Percentiles rank a stretch among this genome's conserved stretches.
These are phyloP conservation scores for Pelargonium cotyledonis DNA, from an alignment of 441 rosid species.

Conservation along the genomic window DNA sequence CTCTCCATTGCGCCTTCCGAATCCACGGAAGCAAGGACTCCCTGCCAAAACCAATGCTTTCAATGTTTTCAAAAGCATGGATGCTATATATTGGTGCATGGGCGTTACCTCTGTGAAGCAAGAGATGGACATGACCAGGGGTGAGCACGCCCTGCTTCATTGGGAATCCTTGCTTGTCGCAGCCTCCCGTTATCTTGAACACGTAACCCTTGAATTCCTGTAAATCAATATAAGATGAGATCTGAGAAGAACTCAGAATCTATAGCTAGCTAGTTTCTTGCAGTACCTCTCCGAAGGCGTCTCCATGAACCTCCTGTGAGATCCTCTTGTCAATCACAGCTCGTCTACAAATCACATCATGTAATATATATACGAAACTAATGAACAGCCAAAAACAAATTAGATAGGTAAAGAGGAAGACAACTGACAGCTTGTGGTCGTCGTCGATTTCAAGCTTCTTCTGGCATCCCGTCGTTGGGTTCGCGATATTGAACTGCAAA, in stretches of 20 bases:
- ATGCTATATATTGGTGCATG: background rate
- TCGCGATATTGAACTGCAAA: conserved; percentile 51
- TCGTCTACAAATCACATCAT: too few relatives aligned
- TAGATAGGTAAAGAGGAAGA: background rate
- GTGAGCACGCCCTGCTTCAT: conserved; percentile 56
- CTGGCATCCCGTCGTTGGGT: conserved; percentile 56
- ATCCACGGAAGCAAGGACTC: conserved; percentile 48
- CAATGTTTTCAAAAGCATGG: background rate
- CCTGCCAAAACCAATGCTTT: conserved; percentile 22
- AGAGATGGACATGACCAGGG: conserved; percentile 43
- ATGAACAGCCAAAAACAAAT: background rate
- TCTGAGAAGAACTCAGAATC: background rate
- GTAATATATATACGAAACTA: background rate
- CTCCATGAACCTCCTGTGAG: conserved; percentile 52
- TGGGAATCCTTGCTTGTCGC: conserved; percentile 53
- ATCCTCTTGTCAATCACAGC: conserved; percentile 35
- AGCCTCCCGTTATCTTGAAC: conserved; percentile 52
- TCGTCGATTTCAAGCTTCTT: conserved; percentile 58
- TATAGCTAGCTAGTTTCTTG: background rate
- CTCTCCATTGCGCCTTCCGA: conserved; percentile 51
- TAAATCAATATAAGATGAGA: background rate
- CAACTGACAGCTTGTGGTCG: conserved; percentile 56
- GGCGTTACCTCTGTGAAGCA: conserved; percentile 39
- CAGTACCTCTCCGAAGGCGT: conserved; percentile 42
- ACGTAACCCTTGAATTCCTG: conserved; percentile 51